phyloP scores from a whole-genome alignment of 257 asterid genomes.

The Scutellaria barbata region DNA sequence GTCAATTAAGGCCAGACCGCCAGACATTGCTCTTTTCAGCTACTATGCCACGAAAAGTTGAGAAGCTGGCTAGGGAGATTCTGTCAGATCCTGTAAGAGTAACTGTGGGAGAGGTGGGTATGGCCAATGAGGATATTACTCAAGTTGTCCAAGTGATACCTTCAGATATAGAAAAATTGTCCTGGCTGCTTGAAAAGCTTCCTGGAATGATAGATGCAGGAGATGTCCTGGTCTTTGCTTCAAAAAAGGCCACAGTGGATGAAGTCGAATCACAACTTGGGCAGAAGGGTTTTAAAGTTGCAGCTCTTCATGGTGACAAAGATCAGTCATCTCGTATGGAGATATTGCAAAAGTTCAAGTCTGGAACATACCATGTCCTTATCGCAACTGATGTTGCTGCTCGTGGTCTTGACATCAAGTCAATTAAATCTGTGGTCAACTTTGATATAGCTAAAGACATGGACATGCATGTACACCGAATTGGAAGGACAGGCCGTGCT shows the following conservation, averaged over 20 bases:
- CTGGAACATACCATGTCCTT: conserved; percentile 91
- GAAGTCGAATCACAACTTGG: conserved; percentile 79
- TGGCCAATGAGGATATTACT: conserved; percentile 97
- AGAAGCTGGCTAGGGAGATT: conserved; percentile 95
- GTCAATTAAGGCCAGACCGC: conserved; percentile 97
- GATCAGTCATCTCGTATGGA: conserved; percentile 98
- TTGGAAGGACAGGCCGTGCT: conserved; percentile 99
- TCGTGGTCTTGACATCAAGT: conserved; percentile 98
- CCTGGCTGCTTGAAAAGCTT: conserved; percentile 94
- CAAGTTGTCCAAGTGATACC: conserved; percentile 83
- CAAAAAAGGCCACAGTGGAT: conserved; percentile 89
- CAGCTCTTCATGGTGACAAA: conserved; percentile 98
- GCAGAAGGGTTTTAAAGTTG: conserved; percentile 77
- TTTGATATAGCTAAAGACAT: conserved; percentile 95
- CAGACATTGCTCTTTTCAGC: conserved; percentile 97
- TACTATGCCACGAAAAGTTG: conserved; percentile 95
- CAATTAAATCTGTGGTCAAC: conserved; percentile 93
- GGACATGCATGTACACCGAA: conserved; percentile 99
- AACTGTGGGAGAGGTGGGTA: conserved; percentile 97
- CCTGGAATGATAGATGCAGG: conserved; percentile 90
- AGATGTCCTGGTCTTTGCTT: conserved; percentile 93
- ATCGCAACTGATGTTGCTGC: conserved; percentile 99
- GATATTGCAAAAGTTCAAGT: conserved; percentile 81
- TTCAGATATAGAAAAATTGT: conserved; percentile 80
- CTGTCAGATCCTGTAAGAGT: conserved; percentile 93